phyloP scores from a whole-genome alignment of 129 eudicot species.

The Smallanthus sonchifolius region DNA sequence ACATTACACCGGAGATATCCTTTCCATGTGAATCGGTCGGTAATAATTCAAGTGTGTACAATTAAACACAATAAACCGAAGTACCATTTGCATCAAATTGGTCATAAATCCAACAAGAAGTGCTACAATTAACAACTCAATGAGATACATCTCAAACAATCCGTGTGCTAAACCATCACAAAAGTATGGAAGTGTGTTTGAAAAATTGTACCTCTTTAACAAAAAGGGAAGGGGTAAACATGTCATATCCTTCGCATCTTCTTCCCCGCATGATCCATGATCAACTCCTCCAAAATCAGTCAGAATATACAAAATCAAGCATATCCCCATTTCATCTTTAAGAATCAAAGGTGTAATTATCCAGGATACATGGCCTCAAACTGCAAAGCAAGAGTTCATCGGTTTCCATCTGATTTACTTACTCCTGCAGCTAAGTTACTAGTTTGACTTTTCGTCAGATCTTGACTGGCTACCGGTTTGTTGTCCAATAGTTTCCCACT shows the following conservation, averaged over 20 bases:
- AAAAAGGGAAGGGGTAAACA: slow-evolving; percentile 17
- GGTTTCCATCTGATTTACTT: slow-evolving; percentile 21
- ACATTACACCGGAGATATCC: too few species aligned
- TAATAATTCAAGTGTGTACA: too few species aligned
- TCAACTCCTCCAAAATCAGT: slow-evolving; percentile 11
- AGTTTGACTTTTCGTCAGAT: slow-evolving; percentile 20
- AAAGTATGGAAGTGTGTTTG: background rate
- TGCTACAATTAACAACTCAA: slow-evolving; percentile 11
- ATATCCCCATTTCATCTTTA: slow-evolving; percentile 11
- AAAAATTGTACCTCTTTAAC: slow-evolving; percentile 14
- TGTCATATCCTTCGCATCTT: slow-evolving; percentile 18
- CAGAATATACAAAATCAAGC: slow-evolving; percentile 25
- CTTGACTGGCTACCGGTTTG: slow-evolving; percentile 23
- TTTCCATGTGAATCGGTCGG: background rate
- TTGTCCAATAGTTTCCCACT: slow-evolving; percentile 36
- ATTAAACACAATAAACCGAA: background rate
- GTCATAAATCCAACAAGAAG: background rate
- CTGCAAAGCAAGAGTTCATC: slow-evolving; percentile 22
- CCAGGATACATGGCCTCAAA: slow-evolving; percentile 15
- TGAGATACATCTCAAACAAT: background rate
- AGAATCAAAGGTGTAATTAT: slow-evolving; percentile 12
- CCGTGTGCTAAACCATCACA: background rate
- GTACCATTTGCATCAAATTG: slow-evolving; percentile 16
- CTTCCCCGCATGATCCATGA: slow-evolving; percentile 5
- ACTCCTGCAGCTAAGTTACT: slow-evolving; percentile 18